Evolutionary conservation across 2,329 filamentous ascomycete species (phyloP).

Genomic region (Arachnomyces sp.): DNA sequence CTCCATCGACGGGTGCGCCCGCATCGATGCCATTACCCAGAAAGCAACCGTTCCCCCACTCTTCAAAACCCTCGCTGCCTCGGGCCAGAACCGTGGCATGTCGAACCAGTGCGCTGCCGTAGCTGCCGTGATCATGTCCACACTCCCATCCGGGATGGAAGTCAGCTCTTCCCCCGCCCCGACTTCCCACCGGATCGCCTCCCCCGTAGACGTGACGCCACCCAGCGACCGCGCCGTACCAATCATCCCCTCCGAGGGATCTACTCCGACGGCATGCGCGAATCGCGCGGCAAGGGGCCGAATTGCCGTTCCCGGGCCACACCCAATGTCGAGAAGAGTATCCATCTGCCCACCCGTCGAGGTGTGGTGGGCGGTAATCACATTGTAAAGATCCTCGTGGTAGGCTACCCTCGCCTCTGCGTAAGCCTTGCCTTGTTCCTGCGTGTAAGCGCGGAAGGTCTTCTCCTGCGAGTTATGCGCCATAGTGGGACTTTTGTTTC

Average conservation of each 20-base stretch:
- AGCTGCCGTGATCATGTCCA: slow-evolving; percentile 45
- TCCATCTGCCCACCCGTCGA: slow-evolving; percentile 37
- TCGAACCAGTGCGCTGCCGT: slow-evolving; percentile 53
- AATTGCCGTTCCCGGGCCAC: slow-evolving; percentile 46
- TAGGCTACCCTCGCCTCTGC: slow-evolving; percentile 44
- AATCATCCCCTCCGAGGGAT: slow-evolving; percentile 49
- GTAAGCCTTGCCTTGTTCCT: slow-evolving; percentile 21
- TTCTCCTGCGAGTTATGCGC: slow-evolving; percentile 12
- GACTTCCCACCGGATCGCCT: slow-evolving; percentile 35
- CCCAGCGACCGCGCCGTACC: slow-evolving; percentile 33
- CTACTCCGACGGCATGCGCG: slow-evolving; percentile 40
- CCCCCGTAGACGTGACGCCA: slow-evolving; percentile 20
- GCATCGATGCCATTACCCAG: slow-evolving; percentile 34
- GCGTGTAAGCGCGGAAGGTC: slow-evolving; percentile 18
- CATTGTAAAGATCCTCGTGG: slow-evolving; percentile 38
- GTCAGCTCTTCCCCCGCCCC: slow-evolving; percentile 40
- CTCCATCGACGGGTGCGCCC: slow-evolving; percentile 24
- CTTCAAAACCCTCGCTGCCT: slow-evolving; percentile 40
- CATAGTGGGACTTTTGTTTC: too few species aligned
- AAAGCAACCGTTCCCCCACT: slow-evolving; percentile 49
- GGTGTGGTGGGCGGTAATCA: slow-evolving; percentile 40
- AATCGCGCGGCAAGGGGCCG: slow-evolving; percentile 42
- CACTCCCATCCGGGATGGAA: slow-evolving; percentile 24
- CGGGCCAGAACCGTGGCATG: slow-evolving; percentile 42
- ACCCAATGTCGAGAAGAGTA: slow-evolving; percentile 47